These are phyloP conservation scores for Zasmidium cellare DNA, from an alignment of 2,329 filamentous ascomycete species.

Conservation along the genomic window DNA sequence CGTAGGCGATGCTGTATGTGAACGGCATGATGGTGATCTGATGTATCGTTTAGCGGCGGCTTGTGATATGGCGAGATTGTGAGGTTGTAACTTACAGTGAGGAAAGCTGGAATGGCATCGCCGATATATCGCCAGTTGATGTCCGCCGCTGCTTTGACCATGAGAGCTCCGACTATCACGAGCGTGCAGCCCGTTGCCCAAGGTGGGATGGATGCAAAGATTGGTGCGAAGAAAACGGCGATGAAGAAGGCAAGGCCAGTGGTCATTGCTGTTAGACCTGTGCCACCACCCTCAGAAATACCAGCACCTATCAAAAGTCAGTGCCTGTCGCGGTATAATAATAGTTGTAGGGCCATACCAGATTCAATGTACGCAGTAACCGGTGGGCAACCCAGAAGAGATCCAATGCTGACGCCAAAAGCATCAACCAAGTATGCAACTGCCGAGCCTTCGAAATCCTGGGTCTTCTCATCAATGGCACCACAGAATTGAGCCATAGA, in stretches of 20 bases:
- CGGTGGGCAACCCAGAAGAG: conserved; percentile 74
- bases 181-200: conserved; percentile 91
- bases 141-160: conserved; percentile 74
- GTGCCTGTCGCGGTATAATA: too few relatives aligned
- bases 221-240: conserved; percentile 84
- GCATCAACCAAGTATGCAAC: conserved; percentile 84
- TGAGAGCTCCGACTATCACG: conserved; percentile 83
- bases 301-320: conserved; percentile 54
- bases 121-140: conserved; percentile 90
- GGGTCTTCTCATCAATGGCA: conserved; percentile 75
- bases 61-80: background rate
- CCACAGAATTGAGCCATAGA: conserved; percentile 85
- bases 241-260: conserved; percentile 84
- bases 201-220: conserved; percentile 84
- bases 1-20: conserved; percentile 80
- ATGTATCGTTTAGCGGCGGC: background rate
- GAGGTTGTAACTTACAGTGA: conserved; percentile 50
- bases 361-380: conserved; percentile 87
- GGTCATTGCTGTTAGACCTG: conserved; percentile 77
- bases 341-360: conserved; percentile 41
- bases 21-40: background rate
- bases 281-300: conserved; percentile 83
- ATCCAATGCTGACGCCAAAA: conserved; percentile 76
- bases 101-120: conserved; percentile 79
- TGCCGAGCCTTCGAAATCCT: conserved; percentile 84